Conservation (phyloP, 2,329 filamentous ascomycete genomes). For the Aspergillus vadensis region DNA sequence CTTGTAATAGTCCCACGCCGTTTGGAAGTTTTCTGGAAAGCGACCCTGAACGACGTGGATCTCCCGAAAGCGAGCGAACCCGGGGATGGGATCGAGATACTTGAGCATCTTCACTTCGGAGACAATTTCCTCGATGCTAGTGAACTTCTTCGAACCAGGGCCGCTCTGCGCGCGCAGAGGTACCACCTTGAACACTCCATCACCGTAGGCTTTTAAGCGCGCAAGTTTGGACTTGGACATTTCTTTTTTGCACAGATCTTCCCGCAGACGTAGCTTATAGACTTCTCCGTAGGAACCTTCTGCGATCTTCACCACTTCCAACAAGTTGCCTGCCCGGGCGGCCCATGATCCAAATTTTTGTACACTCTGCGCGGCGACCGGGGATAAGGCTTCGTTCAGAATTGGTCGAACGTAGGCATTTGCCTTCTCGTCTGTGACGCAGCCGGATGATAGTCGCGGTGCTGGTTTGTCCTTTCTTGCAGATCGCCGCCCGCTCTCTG, state of each 20-base stretch:
- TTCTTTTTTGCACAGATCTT: conserved; percentile 36
- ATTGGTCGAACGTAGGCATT: conserved; percentile 42
- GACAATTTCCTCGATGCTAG: conserved; percentile 53
- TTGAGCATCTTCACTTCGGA: conserved; percentile 57
- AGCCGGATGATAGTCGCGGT: conserved; percentile 34
- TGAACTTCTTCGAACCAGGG: conserved; percentile 46
- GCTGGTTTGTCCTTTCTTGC: conserved; percentile 23
- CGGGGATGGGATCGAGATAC: conserved; percentile 60
- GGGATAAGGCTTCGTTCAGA: conserved; percentile 40
- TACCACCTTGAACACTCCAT: conserved; percentile 53
- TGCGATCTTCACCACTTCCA: conserved; percentile 61
- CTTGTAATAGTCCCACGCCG: conserved; percentile 46
- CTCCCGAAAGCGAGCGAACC: conserved; percentile 64
- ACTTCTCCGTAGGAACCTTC: conserved; percentile 69
- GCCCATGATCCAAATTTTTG: conserved; percentile 46
- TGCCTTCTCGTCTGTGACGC: conserved; percentile 35
- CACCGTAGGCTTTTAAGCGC: conserved; percentile 42
- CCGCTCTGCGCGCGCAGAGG: conserved; percentile 47
- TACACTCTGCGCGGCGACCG: conserved; percentile 37
- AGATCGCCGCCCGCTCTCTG: conserved; percentile 13
- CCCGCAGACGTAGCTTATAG: conserved; percentile 56
- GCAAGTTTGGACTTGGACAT: conserved; percentile 42
- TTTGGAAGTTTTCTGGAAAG: conserved; percentile 55
- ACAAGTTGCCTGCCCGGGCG: conserved; percentile 38
- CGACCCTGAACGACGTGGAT: conserved; percentile 60